Evolutionary conservation across 164 flowering plant genomes (phyloP).

Genomic region (Warburgia ugandensis): DNA sequence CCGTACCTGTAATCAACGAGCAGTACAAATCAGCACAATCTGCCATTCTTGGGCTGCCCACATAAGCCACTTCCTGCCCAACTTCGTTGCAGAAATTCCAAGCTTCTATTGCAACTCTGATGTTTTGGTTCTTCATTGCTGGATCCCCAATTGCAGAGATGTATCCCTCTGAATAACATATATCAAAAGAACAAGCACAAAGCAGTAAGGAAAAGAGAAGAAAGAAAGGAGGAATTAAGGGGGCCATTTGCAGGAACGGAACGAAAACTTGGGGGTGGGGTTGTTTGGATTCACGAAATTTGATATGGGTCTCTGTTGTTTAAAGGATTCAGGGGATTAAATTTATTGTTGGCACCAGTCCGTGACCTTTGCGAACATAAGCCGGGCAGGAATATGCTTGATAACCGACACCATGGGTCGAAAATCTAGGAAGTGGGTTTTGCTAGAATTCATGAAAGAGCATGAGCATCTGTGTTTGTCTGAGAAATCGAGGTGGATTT

Average conservation of each 20-base stretch:
- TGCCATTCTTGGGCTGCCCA: slow-evolving; percentile 52
- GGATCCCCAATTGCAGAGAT: slow-evolving; percentile 50
- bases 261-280: neutral
- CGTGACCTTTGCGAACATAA: no score
- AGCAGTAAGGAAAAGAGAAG: neutral
- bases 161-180: slow-evolving; percentile 4
- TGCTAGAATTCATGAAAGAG: neutral
- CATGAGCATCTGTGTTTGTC: no score
- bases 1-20: slow-evolving; percentile 16
- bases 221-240: neutral
- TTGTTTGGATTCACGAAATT: neutral
- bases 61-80: slow-evolving; percentile 34
- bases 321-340: slow-evolving; percentile 1
- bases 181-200: neutral
- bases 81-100: slow-evolving; percentile 69
- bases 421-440: neutral
- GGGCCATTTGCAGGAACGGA: neutral
- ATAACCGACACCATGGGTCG: no score
- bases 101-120: slow-evolving; percentile 46
- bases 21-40: slow-evolving; percentile 42
- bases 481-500: no score
- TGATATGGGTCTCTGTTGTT: neutral
- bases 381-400: no score
- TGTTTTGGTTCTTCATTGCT: slow-evolving; percentile 34
- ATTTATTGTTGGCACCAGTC: no score